phyloP scores from a whole-genome alignment of 306 rosid species.

The Cucurbita ficifolia region DNA sequence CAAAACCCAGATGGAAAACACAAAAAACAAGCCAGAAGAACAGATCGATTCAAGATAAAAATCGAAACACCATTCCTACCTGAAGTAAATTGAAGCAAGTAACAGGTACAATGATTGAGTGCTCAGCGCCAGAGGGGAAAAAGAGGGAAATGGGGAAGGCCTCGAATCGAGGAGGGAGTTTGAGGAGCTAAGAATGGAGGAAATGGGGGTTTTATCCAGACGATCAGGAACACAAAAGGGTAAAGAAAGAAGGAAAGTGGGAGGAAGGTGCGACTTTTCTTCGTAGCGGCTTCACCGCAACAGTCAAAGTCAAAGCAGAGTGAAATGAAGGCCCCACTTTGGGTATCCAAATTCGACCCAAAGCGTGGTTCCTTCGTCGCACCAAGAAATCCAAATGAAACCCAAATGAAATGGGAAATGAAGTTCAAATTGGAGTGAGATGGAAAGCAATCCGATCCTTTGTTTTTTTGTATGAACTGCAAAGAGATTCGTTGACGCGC shows the following conservation, averaged over 20 bases:
- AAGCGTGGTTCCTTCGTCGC: background rate
- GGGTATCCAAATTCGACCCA: conserved; percentile 2
- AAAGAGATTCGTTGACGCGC: conserved; percentile 15
- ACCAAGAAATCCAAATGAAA: conserved; percentile 16
- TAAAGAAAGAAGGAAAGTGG: conserved; percentile 36
- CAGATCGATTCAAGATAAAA: background rate
- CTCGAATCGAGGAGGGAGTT: conserved; percentile 16
- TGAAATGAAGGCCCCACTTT: conserved; percentile 1
- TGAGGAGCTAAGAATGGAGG: conserved; percentile 17
- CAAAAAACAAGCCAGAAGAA: background rate
- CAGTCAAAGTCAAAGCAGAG: conserved; percentile 85
- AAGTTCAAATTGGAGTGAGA: background rate
- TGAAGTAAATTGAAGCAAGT: background rate
- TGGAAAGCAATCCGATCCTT: background rate
- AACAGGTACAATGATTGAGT: background rate
- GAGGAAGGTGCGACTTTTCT: conserved; percentile 85
- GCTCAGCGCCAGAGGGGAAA: background rate
- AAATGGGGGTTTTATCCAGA: conserved; percentile 12
- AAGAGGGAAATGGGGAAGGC: conserved; percentile 21
- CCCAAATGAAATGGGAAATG: conserved; percentile 7
- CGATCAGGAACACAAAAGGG: background rate
- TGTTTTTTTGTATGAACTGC: background rate
- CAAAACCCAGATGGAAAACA: background rate
- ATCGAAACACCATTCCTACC: background rate
- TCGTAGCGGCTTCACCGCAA: conserved; percentile 25